Percentiles rank a stretch among this genome's conserved stretches.
These are phyloP conservation scores for Alternaria burnsii DNA, from an alignment of 2,329 filamentous ascomycete species.

Conservation along the genomic window DNA sequence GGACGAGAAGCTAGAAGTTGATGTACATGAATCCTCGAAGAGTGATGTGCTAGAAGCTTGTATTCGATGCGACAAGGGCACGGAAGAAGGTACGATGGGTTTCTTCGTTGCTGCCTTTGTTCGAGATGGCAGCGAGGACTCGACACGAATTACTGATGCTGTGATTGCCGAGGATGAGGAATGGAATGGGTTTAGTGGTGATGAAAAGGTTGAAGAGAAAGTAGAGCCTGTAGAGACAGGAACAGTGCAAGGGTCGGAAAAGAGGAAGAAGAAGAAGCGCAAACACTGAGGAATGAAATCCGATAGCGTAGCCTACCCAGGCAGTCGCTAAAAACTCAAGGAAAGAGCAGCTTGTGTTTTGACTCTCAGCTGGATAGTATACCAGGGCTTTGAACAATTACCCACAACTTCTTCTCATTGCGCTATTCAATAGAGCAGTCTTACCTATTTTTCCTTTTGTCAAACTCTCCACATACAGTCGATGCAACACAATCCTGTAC, in stretches of 20 bases:
- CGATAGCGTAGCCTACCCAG: too few relatives aligned
- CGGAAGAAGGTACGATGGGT: conserved; percentile 86
- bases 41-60: conserved; percentile 72
- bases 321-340: not conserved
- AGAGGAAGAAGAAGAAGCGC: conserved; percentile 37
- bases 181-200: conserved; percentile 56
- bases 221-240: not conserved
- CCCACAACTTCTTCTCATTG: not conserved
- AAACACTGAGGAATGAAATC: conserved; percentile 13
- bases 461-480: not conserved
- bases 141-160: conserved; percentile 1
- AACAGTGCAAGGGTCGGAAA: conserved; percentile 1
- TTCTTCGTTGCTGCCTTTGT: conserved; percentile 95
- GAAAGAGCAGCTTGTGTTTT: not conserved
- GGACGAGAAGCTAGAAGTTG: conserved; percentile 32
- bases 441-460: not conserved
- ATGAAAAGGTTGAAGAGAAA: conserved; percentile 22
- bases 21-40: conserved; percentile 52
- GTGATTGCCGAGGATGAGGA: conserved; percentile 46
- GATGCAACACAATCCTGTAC: not conserved
- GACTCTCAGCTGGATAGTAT: not conserved
- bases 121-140: conserved; percentile 56
- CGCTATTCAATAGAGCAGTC: not conserved
- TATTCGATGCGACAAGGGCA: conserved; percentile 81
- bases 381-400: not conserved